Percentiles rank a stretch among this genome's conserved stretches.
phyloP scores from a whole-genome alignment of 2,329 filamentous ascomycete species.

The Beauveria rudraprayagi region DNA sequence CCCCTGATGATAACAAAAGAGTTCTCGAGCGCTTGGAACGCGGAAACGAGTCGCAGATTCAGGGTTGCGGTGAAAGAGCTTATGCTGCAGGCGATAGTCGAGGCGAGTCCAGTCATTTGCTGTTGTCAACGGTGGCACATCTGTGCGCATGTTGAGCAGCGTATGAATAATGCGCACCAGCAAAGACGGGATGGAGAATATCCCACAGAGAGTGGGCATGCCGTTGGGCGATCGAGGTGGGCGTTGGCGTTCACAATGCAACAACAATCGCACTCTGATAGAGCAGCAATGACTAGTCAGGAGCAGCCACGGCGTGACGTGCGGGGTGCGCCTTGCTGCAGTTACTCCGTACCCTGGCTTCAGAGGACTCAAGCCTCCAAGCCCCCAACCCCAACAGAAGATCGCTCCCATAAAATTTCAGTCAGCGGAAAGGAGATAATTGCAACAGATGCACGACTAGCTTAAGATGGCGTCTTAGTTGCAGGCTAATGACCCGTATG shows the following conservation, averaged over 20 bases:
- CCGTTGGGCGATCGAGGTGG: conserved; percentile 6
- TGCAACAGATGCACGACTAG: not conserved
- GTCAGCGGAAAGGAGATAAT: not conserved
- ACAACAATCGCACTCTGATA: not conserved
- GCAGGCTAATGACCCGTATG: not conserved
- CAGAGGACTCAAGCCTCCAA: not conserved
- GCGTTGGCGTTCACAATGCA: conserved; percentile 4
- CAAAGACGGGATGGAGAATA: conserved; percentile 2
- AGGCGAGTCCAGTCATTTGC: not conserved
- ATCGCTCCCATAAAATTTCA: not conserved
- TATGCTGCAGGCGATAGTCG: not conserved
- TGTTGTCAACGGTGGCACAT: not conserved
- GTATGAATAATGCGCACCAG: not conserved
- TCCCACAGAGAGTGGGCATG: conserved; percentile 8
- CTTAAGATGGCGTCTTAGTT: not conserved
- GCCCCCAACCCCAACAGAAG: not conserved
- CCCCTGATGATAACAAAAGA: not conserved
- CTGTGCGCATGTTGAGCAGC: not conserved
- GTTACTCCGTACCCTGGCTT: too few species aligned
- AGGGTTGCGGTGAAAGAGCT: not conserved
- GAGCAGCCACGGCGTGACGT: conserved; percentile 6
- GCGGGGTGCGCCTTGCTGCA: conserved; percentile 3
- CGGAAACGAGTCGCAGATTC: not conserved
- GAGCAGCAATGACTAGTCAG: not conserved
- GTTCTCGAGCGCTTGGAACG: not conserved